Evolutionary conservation across 148 eudicot species (phyloP).

Genomic region (Amaranthus hypochondriacus): DNA sequence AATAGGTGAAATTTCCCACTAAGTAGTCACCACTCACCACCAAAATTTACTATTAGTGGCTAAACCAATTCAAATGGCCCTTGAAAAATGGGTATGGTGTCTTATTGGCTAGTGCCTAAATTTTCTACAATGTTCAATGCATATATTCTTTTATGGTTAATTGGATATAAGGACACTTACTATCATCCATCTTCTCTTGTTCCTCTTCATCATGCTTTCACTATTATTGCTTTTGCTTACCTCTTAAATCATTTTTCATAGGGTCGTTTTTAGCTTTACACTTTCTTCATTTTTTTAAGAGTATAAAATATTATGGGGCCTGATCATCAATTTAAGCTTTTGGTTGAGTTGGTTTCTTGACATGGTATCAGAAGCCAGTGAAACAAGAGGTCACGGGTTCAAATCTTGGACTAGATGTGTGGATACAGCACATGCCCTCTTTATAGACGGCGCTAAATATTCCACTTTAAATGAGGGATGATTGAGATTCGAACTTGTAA

Average conservation of each 20-base stretch:
- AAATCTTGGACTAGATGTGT: no score
- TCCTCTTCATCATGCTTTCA: slow-evolving; percentile 2
- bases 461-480: no score
- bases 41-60: slow-evolving; percentile 1
- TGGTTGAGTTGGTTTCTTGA: no score
- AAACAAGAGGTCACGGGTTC: no score
- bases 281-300: no score
- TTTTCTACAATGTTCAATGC: slow-evolving; percentile 5
- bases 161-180: slow-evolving; percentile 28
- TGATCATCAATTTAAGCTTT: no score
- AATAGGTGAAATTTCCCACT: not conserved
- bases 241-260: not conserved
- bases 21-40: slow-evolving; percentile 1
- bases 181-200: slow-evolving; percentile 21
- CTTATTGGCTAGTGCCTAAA: not conserved
- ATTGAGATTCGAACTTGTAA: no score
- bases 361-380: no score
- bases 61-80: slow-evolving; percentile 12
- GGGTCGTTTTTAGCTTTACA: slow-evolving; percentile 18
- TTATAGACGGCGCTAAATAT: no score
- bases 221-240: not conserved
- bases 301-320: no score
- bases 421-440: no score
- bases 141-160: slow-evolving; percentile 16
- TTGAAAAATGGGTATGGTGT: slow-evolving; percentile 4